Base-by-base conservation (phyloP, 2,329 filamentous ascomycete genomes). In the Nemania serpens region DNA sequence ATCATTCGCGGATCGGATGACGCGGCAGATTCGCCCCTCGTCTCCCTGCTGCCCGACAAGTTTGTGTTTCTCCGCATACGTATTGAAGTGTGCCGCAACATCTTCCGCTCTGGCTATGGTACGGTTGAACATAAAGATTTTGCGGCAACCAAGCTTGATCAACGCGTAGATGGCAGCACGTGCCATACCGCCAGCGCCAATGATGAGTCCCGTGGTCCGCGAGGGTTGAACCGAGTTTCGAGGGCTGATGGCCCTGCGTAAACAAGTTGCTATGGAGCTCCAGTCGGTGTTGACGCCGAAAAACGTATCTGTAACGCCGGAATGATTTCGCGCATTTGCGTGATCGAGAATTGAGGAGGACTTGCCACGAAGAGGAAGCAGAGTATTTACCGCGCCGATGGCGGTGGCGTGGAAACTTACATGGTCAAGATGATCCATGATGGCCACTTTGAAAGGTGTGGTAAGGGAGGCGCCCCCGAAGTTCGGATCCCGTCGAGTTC, bases 271-370 rank as follows among this genome's bases (percentile, higher is more conserved):
- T 33, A 89, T 87, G 3, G 87, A 85, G 42, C 87, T 88, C 83
- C 87, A 90, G 71, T 90, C 87, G 0, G 86, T 89, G 62, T 90
- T 90, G 58, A 89, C 86, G 11, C 89, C 89, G 65, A 90, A 90
- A 22, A 91, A 82, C 9, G 83, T 87, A 60, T 80, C 80, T 5
- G 89, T 82, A 1, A 81, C 78, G 0, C 88, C 88, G 10, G 84
- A 81, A 59, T 82, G 82, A 68, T 88, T 86, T 60, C 87, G 82
- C 46, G 87, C 81, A 62, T 78, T 80, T 53, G 81, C 81, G 39
- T 87, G 84, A 57, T 83, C 80, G 9, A 87, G 77, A 2, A 85
- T 81, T 3, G 75, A 75, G 29, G 71, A 70, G 0, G 79, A 76
- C 13, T 79, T 75, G 6, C 84, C 81, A 34, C 88, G 82, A 13